phyloP scores from a whole-genome alignment of 192 early-diverging fungal species.

The Entomortierella parvispora region DNA sequence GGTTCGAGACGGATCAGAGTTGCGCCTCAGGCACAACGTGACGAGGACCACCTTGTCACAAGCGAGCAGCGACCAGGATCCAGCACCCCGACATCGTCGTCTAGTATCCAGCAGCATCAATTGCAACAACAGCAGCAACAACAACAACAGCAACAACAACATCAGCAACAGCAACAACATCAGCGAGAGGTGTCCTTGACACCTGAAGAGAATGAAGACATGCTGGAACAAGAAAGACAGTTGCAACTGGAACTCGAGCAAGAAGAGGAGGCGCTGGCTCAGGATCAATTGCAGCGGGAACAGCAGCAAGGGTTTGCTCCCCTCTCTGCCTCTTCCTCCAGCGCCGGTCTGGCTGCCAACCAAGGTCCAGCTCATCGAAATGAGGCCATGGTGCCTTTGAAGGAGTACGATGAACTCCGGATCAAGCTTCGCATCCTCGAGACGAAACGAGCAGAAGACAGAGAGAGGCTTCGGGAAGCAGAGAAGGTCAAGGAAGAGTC shows the following conservation, averaged over 20 bases:
- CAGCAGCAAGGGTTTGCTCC: slow-evolving; percentile 33
- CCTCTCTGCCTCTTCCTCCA: slow-evolving; percentile 1
- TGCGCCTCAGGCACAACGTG: slow-evolving; percentile 17
- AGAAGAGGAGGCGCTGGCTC: slow-evolving; percentile 42
- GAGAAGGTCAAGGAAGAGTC: slow-evolving; percentile 79
- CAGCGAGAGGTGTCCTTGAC: slow-evolving; percentile 17
- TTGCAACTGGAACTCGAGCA: slow-evolving; percentile 37
- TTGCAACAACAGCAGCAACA: slow-evolving; percentile 21
- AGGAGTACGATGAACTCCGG: slow-evolving; percentile 84
- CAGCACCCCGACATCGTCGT: slow-evolving; percentile 8
- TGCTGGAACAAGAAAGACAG: slow-evolving; percentile 34
- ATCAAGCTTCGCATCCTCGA: slow-evolving; percentile 82
- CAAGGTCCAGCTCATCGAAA: neutral
- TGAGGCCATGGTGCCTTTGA: slow-evolving; percentile 60
- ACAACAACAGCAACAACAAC: slow-evolving; percentile 27
- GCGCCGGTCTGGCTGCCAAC: neutral
- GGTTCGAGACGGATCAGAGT: slow-evolving; percentile 19
- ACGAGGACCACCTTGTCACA: slow-evolving; percentile 9
- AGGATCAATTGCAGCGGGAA: slow-evolving; percentile 19
- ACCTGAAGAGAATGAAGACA: slow-evolving; percentile 15
- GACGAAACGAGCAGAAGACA: slow-evolving; percentile 83
- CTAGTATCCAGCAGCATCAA: neutral
- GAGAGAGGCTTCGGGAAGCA: slow-evolving; percentile 75
- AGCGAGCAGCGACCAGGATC: slow-evolving; percentile 11
- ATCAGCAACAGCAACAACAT: slow-evolving; percentile 5